These are phyloP conservation scores for Aspergillus nidulans DNA, from an alignment of 495 filamentous ascomycete genomes.

Conservation along the genomic window DNA sequence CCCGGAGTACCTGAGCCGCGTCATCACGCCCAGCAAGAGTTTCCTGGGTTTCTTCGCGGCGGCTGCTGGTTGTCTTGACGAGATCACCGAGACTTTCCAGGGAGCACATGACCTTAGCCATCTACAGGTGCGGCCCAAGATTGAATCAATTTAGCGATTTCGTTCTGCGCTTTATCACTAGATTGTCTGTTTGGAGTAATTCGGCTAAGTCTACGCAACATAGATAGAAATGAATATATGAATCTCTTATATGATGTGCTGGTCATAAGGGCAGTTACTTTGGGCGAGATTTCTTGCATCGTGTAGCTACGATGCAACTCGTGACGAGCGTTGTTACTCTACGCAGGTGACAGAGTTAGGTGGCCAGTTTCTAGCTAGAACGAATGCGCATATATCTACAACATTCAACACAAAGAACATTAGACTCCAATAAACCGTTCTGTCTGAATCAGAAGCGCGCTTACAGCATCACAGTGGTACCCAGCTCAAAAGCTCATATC, in stretches of 20 bases:
- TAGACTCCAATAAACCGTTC: too few species aligned
- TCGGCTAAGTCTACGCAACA: neutral
- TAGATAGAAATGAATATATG: neutral
- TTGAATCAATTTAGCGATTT: neutral
- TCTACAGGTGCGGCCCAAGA: conserved; percentile 2
- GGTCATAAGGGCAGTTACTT: too few species aligned
- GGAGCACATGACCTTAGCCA: conserved; percentile 11
- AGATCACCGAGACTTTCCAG: conserved; percentile 29
- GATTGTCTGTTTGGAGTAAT: neutral
- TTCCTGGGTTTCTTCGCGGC: conserved; percentile 88
- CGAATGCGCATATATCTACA: too few species aligned
- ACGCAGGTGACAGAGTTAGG: too few species aligned
- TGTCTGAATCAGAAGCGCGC: too few species aligned
- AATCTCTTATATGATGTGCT: neutral
- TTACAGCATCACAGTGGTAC: too few species aligned
- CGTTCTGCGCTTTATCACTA: neutral
- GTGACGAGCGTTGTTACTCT: too few species aligned
- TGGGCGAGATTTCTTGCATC: too few species aligned
- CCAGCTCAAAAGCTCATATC: too few species aligned
- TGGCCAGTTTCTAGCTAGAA: too few species aligned
- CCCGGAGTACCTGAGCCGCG: conserved; percentile 73
- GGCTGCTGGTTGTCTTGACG: conserved; percentile 58
- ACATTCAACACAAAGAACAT: too few species aligned
- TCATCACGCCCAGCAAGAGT: conserved; percentile 68
- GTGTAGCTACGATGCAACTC: too few species aligned